Percentiles rank a stretch among this genome's conserved stretches.
Conservation (phyloP, 805 yeast species). For the Ogataea pignaliae region DNA sequence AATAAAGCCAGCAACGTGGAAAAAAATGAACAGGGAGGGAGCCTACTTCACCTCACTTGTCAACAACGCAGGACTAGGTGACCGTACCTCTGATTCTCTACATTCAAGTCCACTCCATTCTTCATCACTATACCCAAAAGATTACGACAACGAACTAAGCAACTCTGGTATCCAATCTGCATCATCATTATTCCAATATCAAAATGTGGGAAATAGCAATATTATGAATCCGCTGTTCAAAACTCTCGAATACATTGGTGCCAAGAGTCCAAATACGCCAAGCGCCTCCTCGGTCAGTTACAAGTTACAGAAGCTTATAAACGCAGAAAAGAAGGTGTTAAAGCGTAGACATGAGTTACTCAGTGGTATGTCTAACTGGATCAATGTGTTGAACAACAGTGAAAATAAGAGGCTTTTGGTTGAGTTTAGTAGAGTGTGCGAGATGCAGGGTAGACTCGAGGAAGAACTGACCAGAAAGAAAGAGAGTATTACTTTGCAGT, state of each 20-base stretch:
- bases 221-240: slow-evolving; percentile 20
- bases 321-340: slow-evolving; percentile 34
- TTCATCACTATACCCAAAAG: slow-evolving; percentile 12
- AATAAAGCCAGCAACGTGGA: too few relatives aligned
- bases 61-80: slow-evolving; percentile 10
- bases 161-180: slow-evolving; percentile 6
- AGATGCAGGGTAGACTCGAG: slow-evolving; percentile 32
- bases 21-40: slow-evolving; percentile 12
- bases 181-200: slow-evolving; percentile 18
- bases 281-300: slow-evolving; percentile 29
- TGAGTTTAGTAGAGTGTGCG: slow-evolving; percentile 37
- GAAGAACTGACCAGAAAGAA: slow-evolving; percentile 38
- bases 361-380: slow-evolving; percentile 41
- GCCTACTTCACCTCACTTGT: slow-evolving; percentile 15
- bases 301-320: slow-evolving; percentile 34
- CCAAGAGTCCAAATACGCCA: slow-evolving; percentile 22
- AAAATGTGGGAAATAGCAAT: slow-evolving; percentile 12
- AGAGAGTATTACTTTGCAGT: slow-evolving; percentile 39
- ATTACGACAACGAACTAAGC: neutral
- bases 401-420: slow-evolving; percentile 36
- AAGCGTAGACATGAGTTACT: slow-evolving; percentile 34
- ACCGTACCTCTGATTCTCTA: slow-evolving; percentile 14
- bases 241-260: slow-evolving; percentile 23
- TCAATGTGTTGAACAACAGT: slow-evolving; percentile 33
- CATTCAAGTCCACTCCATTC: slow-evolving; percentile 20